Base-by-base conservation (phyloP, 106 monocot genomes). In the Amphibolis antarctica region DNA sequence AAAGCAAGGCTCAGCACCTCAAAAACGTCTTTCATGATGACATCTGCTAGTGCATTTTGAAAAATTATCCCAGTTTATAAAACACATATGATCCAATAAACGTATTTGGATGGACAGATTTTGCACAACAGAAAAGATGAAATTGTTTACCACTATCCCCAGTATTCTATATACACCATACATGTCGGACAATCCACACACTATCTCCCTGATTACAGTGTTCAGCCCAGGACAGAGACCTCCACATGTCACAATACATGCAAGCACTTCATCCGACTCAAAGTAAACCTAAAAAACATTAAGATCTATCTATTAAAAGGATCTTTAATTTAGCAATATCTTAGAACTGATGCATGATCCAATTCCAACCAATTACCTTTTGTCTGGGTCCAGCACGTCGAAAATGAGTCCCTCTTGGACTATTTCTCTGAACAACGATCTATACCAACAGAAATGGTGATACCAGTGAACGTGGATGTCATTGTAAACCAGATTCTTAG, bases 201-300 rank as follows among this genome's bases (percentile, higher is more conserved):
- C 92, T 52, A 92, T 75, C 72, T 92, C 92, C 67, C 92, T 92
- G 52, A 92, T 81, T 24, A 92, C 92, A 19, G 92, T 92, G 67
- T 92, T 92, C 20, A 92, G 77, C 57, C 92, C 87, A 55, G 92
- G 92, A 62, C 92, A 92, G 24, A 87, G 73, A 23, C 92, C 92
- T 68, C 87, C 92, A 80, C 87, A 92, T 43, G 92, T 92, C 53
- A 92, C 92, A 77, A 92, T 92, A 73, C 92, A 92, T 23, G 92
- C 87, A 66, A 75, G 71, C 52, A 92, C 92, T 62, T 92, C 92
- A 69, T 82, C 87, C 1, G 87, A 72, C 21, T 82, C 79, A 59
- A 92, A 92, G 60, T 82, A 87, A 30, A 87, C 84, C 87, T 87
- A 66, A 80, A 10, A 21, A 74, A 63, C 44, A 55, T 62, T 43